Base-by-base conservation (phyloP, 768 basidiomycete species). In the Cyclocybe cylindracea region DNA sequence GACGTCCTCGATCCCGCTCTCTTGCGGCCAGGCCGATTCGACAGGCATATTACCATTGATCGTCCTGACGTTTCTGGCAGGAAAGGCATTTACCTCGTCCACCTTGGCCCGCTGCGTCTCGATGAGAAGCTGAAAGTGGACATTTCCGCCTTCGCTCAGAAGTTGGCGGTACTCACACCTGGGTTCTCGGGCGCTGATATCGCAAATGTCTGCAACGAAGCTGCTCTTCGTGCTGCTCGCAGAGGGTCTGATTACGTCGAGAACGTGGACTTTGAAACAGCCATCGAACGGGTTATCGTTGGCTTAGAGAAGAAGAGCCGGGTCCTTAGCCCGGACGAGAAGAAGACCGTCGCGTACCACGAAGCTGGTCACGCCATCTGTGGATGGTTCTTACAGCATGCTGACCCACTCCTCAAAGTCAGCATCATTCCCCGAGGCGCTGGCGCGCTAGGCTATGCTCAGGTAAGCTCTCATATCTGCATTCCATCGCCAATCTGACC, bases 121-220 rank as follows among this genome's bases (percentile, higher is more conserved):
- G 71, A 83, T 34, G 73, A 77, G 36, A 65, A 71, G 1, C 74
- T 89, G 39, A 69, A 75, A 52, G 74, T 75, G 37, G 77, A 82
- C 57, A 59, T 78, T 50, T 68, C 78, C 46, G 66, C 71, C 13
- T 80, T 98, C 53, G 87, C 95, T 2, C 91, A 95, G 64, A 98
- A 98, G 70, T 84, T 99, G 46, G 94, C 91, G 3, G 91, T 98
- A 14, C 84, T 98, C 38, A 98, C 97, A 0, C 96, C 97, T 14
- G 97, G 97, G 1, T 98, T 99, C 74, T 97, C 94, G 10, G 97
- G 97, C 58, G 97, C 97, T 2, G 97, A 99, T 66, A 96, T 99
- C 59, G 97, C 97, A 54, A 99, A 99, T 62, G 96, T 98, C 14
- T 97, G 94, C 68, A 99, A 99, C 67, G 97, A 99, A 69, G 94